Evolutionary conservation across 768 basidiomycete genomes (phyloP), one percentile per base, ranked within the genome.

Genomic region (Leccinum broughii): DNA sequence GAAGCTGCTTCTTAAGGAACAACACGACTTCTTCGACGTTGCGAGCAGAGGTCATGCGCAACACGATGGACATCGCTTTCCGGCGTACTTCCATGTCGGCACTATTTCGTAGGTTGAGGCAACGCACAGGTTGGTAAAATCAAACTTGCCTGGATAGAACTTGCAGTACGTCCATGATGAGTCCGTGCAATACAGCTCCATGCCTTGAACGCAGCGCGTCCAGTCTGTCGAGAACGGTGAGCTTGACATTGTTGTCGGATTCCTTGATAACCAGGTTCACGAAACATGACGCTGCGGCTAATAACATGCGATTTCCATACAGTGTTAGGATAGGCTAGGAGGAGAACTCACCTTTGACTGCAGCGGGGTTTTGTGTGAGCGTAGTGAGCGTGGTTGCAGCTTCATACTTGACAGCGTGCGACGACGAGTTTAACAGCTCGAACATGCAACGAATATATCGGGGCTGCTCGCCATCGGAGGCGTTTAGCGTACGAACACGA

Each of bases 211-310:
- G 85, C 22, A 99, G 80, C 35, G 75, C 77, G 57, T 98, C 92
- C 37, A 99, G 83, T 50, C 97, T 87, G 70, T 96, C 92, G 26
- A 99, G 82, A 17, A 98, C 96, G 60, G 98, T 98, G 50, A 98
- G 84, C 76, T 98, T 98, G 75, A 98, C 96, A 67, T 99, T 99
- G 77, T 98, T 99, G 77, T 98, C 96, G 2, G 95, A 93, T 76
- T 98, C 96, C 77, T 95, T 96, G 73, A 90, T 81, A 61, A 95
- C 88, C 51, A 98, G 85, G 64, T 85, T 90, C 68, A 97, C 92
- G 64, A 96, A 87, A 64, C 85, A 90, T 9, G 88, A 85, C 4
- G 95, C 95, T 52, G 95, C 91, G 62, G 96, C 95, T 96, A 60
- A 54, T 41, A 44, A 37, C 20, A 57, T 51, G 35, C 24, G 14